Conservation (phyloP, 1,139 yeast genomes). For the Blastobotrys buckinghamii region DNA sequence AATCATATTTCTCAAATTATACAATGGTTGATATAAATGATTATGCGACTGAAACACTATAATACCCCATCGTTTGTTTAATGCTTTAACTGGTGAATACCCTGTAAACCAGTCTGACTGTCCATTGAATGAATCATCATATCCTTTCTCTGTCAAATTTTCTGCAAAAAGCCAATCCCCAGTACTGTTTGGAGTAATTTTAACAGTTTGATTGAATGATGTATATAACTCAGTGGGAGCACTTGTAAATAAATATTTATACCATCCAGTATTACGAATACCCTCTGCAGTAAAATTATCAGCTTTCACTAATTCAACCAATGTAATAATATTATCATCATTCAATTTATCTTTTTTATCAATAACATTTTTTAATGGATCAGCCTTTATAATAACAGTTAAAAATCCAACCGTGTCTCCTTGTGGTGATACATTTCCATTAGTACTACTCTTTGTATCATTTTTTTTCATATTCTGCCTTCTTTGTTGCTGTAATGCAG, state of each 20-base stretch:
- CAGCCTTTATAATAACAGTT: constrained; percentile 59
- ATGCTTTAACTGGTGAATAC: constrained; percentile 49
- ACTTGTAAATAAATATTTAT: too few species aligned
- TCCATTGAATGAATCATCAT: not conserved
- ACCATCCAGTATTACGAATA: not conserved
- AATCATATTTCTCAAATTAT: constrained; percentile 59
- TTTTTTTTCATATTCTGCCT: not conserved
- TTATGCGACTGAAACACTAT: constrained; percentile 58
- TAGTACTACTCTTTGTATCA: constrained; percentile 8
- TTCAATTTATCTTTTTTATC: constrained; percentile 36
- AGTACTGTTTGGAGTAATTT: too few species aligned
- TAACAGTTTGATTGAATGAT: too few species aligned
- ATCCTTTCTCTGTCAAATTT: too few species aligned
- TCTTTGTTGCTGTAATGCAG: constrained; percentile 16
- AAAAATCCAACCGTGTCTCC: constrained; percentile 58
- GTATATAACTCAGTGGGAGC: too few species aligned
- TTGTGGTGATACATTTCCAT: constrained; percentile 11
- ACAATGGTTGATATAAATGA: constrained; percentile 59
- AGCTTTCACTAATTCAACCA: constrained; percentile 22
- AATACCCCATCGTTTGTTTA: constrained; percentile 59
- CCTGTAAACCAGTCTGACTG: constrained; percentile 46
- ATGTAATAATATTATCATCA: constrained; percentile 21
- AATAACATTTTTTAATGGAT: constrained; percentile 45
- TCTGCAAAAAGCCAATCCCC: too few species aligned
- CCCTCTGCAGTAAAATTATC: too few species aligned